Base-by-base conservation (phyloP, 768 basidiomycete genomes). In the Lentinula lateritia region DNA sequence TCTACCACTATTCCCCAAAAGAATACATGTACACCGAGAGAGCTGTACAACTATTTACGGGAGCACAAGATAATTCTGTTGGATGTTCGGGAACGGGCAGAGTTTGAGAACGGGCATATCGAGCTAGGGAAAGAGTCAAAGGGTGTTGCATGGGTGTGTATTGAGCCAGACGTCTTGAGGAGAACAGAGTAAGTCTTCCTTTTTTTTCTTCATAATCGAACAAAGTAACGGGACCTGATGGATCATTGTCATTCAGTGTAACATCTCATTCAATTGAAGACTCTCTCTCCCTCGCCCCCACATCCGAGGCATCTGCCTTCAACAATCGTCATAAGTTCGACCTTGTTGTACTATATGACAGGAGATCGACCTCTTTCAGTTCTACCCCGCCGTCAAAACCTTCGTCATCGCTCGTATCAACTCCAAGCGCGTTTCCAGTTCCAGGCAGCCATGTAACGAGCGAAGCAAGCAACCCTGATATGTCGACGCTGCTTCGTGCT, bases 261-360 rank as follows among this genome's bases (percentile, higher is more conserved):
- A 85, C 82, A 5, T 83, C 86, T 1, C 72, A 79, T 50, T 77
- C 76, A 32, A 81, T 98, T 9, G 94, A 96, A 72, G 80, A 89
- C 62, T 80, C 91, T 0, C 81, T 97, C 60, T 74, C 83, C 4
- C 76, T 92, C 38, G 85, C 84, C 0, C 92, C 95, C 1, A 77
- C 80, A 41, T 70, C 80, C 42, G 95, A 98, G 73, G 78, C 78
- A 50, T 78, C 80, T 2, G 78, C 90, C n/a, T 98, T 98, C 71
- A 71, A 76, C 45, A 90, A 93, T 63, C 90, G 96, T 43, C 85
- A 94, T 68, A 88, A 90, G 66, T 96, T 92, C 70, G 95, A 97
- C 66, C 73, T 95, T 20, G 86, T 99, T 28, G 91, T 88, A 15
- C 76, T 98, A 3, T 95, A 95, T 71, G 95, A 98, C 71, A 68